Base-by-base conservation (phyloP, 257 asterid species). In the Catharanthus roseus region DNA sequence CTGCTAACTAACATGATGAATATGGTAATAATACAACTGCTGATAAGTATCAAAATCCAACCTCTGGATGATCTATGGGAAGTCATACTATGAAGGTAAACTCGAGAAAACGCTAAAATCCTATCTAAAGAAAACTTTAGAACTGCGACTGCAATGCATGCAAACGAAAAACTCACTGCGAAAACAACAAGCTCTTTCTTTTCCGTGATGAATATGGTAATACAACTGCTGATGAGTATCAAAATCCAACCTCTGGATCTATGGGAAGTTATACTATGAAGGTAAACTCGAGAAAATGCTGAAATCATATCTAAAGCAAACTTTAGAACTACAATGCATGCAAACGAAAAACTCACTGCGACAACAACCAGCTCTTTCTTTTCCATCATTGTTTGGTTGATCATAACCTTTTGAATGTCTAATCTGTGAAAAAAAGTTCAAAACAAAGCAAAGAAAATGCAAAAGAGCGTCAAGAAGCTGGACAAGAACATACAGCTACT, bases 21-120 rank as follows among this genome's bases (percentile, higher is more conserved):
- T 87, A n/a, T n/a, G n/a, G n/a, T n/a, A n/a, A n/a, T 89, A 75
- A 85, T 41, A 61, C 89, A 74, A 80, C 97, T 85, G 86, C 89
- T 86, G 77, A 86, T 74, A 70, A 93, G 81, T 42, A 89, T 71
- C 71, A 89, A 75, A 55, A 81, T 44, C 96, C 96, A 91, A 50
- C 95, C 92, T 75, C 86, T 80, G 21, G 84, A 77, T n/a, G n/a
- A n/a, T 12, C 85, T 62, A 61, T 42, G 69, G 39, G 72, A 82
- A 64, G 64, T 73, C 11, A 80, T 80, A 58, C 77, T 73, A 12
- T 77, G 77, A 51, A 31, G 63, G 10, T 82, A 81, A 68, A 82
- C 58, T 21, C 75, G 73, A 11, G 83, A 74, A 29, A 74, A 16
- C n/a, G 62, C 79, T 68, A 80, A 76, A 26, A 84, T 13, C 77